Evolutionary conservation across 371 early-diverging fungal species (phyloP).

Genomic region (Rhizopus stolonifer): DNA sequence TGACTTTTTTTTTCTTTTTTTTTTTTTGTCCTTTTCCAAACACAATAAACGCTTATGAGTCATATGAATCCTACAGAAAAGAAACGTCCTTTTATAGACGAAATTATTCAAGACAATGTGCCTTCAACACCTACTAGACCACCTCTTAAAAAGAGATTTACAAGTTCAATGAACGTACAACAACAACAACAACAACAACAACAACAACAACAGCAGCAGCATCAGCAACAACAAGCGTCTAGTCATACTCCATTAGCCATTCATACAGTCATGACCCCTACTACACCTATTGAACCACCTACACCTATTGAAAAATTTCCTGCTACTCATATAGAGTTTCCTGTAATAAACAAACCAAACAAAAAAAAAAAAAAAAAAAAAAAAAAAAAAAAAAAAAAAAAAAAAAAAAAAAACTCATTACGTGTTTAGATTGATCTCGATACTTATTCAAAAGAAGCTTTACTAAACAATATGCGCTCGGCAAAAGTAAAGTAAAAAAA

Average conservation of each 20-base stretch:
- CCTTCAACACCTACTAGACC: slow-evolving; percentile 17
- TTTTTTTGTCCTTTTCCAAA: not conserved
- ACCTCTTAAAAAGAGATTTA: slow-evolving; percentile 31
- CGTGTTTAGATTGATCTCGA: slow-evolving; percentile 9
- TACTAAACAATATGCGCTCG: slow-evolving; percentile 21
- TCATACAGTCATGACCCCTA: slow-evolving; percentile 3
- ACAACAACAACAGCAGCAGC: not conserved
- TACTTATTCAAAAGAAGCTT: slow-evolving; percentile 17
- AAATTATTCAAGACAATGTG: not conserved
- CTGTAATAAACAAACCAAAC: not conserved
- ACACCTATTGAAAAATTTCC: not conserved
- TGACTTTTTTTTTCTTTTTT: not conserved
- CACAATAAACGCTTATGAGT: not conserved
- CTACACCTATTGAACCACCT: slow-evolving; percentile 11
- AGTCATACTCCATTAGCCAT: not conserved
- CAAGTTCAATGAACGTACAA: slow-evolving; percentile 17
- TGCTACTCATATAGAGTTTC: not conserved
- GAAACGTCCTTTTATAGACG: not conserved
- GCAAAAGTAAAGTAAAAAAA: slow-evolving; percentile 9
- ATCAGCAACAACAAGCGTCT: not conserved
- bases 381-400: not conserved
- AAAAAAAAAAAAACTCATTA: not conserved
- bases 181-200: slow-evolving; percentile 3
- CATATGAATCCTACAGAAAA: not conserved
- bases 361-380: not conserved